Conservation (phyloP, 345 rosid species). For the Cardamine resedifolia region DNA sequence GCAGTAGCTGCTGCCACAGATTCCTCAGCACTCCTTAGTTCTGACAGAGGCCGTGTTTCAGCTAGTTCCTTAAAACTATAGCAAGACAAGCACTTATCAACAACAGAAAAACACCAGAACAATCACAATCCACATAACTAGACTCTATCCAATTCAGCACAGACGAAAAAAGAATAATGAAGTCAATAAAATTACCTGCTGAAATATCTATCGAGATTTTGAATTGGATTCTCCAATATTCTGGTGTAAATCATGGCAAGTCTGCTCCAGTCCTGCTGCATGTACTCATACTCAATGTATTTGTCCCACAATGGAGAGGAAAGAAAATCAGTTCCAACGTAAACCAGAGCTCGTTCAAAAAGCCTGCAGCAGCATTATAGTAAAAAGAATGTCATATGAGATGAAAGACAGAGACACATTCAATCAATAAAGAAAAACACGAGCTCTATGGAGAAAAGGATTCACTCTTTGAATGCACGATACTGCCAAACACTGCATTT, state of each 20-base stretch:
- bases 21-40: slow-evolving; percentile 76
- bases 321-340: slow-evolving; percentile 89
- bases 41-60: slow-evolving; percentile 75
- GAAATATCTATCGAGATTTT: slow-evolving; percentile 78
- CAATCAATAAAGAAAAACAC: slow-evolving; percentile 44
- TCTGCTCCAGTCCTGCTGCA: slow-evolving; percentile 84
- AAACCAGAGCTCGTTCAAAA: slow-evolving; percentile 87
- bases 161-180: neutral
- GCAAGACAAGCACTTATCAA: slow-evolving; percentile 21
- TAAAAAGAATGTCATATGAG: slow-evolving; percentile 29
- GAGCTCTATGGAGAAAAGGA: slow-evolving; percentile 55
- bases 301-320: slow-evolving; percentile 88
- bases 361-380: slow-evolving; percentile 53
- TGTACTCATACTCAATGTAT: slow-evolving; percentile 89
- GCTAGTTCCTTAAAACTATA: slow-evolving; percentile 84
- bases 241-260: slow-evolving; percentile 78
- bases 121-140: neutral
- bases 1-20: slow-evolving; percentile 42
- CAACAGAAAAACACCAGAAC: slow-evolving; percentile 1
- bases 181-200: slow-evolving; percentile 47
- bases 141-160: neutral
- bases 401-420: slow-evolving; percentile 36
- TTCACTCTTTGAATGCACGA: slow-evolving; percentile 63
- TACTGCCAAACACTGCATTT: slow-evolving; percentile 84
- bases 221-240: slow-evolving; percentile 83